phyloP scores from a whole-genome alignment of 2,329 filamentous ascomycete species.

The Blastomyces emzantsi region DNA sequence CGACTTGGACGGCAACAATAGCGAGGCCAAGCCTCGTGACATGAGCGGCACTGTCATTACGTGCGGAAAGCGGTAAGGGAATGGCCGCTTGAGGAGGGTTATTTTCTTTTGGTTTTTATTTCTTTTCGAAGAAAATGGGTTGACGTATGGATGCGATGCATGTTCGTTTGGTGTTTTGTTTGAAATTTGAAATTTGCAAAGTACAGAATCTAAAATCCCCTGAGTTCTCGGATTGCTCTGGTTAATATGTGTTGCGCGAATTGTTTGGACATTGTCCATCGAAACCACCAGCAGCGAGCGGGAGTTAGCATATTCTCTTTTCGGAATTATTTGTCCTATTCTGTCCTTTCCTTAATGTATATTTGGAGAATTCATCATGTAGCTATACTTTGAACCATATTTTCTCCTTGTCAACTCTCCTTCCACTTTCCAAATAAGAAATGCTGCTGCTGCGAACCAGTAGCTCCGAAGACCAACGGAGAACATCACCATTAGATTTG shows the following conservation, averaged over 20 bases:
- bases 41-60: neutral
- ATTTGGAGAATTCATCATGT: neutral
- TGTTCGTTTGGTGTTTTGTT: neutral
- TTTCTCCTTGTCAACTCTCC: neutral
- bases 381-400: neutral
- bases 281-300: neutral
- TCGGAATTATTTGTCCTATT: neutral
- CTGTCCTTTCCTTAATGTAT: neutral
- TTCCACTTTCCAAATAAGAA: neutral
- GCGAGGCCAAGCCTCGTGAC: neutral
- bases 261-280: neutral
- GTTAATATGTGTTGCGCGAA: neutral
- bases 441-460: neutral
- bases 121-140: no score
- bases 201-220: neutral
- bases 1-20: neutral
- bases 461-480: neutral
- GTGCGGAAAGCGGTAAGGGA: neutral
- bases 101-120: neutral
- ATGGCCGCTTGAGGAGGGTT: neutral
- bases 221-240: neutral
- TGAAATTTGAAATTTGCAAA: no score
- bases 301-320: neutral
- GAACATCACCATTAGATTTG: no score
- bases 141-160: neutral